A percentile compares a stretch with the other conserved stretches of the same genome.
Evolutionary conservation across 805 yeast genomes (phyloP).

Genomic region (Starmerella riodocensis): DNA sequence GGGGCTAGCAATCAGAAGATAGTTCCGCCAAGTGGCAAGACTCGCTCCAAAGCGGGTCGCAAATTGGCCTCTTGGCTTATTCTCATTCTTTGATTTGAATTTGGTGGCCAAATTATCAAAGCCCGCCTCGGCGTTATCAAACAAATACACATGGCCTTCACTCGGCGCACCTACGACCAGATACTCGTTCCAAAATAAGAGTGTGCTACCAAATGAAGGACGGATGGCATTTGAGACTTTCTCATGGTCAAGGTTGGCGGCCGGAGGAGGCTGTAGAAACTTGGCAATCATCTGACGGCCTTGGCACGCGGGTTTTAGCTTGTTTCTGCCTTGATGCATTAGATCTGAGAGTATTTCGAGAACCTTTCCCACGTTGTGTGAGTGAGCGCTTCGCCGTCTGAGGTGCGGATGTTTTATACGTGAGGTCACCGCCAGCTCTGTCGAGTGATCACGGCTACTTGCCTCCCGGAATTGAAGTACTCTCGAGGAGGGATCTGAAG

Average conservation of each 20-base stretch:
- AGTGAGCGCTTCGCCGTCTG: too few relatives aligned
- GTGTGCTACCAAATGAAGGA: slow-evolving; percentile 14
- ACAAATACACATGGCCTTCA: slow-evolving; percentile 15
- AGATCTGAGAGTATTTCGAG: slow-evolving; percentile 2
- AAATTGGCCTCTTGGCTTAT: slow-evolving; percentile 13
- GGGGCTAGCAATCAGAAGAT: slow-evolving; percentile 39
- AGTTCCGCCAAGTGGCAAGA: slow-evolving; percentile 27
- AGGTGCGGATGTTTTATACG: not conserved
- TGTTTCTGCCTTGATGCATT: not conserved
- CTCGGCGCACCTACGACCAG: slow-evolving; percentile 19
- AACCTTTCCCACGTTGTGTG: not conserved
- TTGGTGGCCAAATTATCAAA: not conserved
- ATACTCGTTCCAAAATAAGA: slow-evolving; percentile 10
- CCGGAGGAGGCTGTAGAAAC: not conserved
- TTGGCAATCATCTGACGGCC: not conserved
- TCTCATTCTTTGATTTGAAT: not conserved
- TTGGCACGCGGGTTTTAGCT: not conserved
- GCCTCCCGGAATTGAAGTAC: not conserved
- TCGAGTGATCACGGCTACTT: not conserved
- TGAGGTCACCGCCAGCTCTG: not conserved
- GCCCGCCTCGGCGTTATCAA: slow-evolving; percentile 1
- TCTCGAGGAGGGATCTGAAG: not conserved
- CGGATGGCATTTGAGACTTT: not conserved
- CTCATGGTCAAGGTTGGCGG: not conserved
- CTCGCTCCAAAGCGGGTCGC: slow-evolving; percentile 33